These are phyloP conservation scores for Leishmania amazonensis DNA, from an alignment of 208 protist genomes.

Conservation along the genomic window DNA sequence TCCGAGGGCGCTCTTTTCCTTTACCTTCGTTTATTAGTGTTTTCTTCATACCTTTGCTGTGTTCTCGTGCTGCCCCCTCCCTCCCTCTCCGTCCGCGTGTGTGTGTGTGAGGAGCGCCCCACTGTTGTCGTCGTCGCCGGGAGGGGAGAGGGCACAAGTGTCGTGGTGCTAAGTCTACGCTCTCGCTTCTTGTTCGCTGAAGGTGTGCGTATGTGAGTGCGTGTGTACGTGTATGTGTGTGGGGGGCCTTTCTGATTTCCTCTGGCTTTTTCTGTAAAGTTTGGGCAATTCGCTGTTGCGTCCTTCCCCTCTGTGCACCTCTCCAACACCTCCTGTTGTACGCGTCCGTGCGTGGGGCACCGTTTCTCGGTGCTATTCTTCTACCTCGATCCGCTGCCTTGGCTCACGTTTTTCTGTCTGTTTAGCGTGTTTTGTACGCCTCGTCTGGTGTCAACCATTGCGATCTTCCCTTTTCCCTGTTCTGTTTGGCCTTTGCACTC, in stretches of 20 bases:
- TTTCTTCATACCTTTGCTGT: not conserved
- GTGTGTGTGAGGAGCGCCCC: not conserved
- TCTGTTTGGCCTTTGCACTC: not conserved
- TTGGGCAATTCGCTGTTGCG: not conserved
- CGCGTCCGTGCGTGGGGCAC: not conserved
- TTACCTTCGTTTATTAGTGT: not conserved
- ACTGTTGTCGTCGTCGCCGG: not conserved
- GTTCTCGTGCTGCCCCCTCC: not conserved
- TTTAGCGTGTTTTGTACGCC: not conserved
- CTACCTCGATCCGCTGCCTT: not conserved
- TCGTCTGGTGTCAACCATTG: not conserved
- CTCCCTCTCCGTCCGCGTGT: not conserved
- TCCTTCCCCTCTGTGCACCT: not conserved
- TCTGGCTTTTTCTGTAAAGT: not conserved
- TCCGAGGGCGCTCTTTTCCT: too few relatives aligned
- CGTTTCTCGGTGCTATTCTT: too few relatives aligned
- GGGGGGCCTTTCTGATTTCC: not conserved
- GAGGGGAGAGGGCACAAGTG: not conserved
- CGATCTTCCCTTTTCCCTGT: not conserved
- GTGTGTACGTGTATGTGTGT: not conserved
- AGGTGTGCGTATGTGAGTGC: not conserved
- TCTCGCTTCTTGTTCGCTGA: not conserved
- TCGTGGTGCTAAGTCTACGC: not conserved
- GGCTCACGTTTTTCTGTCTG: not conserved
- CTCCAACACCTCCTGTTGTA: not conserved